Conservation (phyloP, 73 alveolate genomes). For the Paramecium bursaria region DNA sequence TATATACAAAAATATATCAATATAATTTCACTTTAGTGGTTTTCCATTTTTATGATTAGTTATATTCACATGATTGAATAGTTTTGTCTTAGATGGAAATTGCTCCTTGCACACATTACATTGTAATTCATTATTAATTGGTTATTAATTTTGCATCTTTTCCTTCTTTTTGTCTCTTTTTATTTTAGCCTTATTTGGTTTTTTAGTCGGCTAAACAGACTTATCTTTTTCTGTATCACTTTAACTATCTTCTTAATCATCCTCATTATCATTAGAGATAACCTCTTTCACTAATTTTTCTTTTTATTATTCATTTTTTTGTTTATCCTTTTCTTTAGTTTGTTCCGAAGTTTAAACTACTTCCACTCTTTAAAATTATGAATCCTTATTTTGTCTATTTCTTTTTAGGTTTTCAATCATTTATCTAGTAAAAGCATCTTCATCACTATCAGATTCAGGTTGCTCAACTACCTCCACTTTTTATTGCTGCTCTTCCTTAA, state of each 20-base stretch:
- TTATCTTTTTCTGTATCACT: slow-evolving; percentile 12
- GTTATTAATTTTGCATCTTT: slow-evolving; percentile 46
- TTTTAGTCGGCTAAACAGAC: slow-evolving; percentile 28
- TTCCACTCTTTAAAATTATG: slow-evolving; percentile 71
- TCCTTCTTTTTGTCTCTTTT: slow-evolving; percentile 73
- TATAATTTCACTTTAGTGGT: slow-evolving; percentile 67
- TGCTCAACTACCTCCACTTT: neutral
- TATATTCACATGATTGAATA: slow-evolving; percentile 78
- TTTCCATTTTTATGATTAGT: slow-evolving; percentile 80
- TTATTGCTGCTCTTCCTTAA: neutral
- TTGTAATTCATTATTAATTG: too few relatives aligned
- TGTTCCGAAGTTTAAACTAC: slow-evolving; percentile 58
- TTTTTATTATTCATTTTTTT: slow-evolving; percentile 35
- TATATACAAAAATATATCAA: neutral
- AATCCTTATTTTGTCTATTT: slow-evolving; percentile 42
- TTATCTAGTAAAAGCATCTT: slow-evolving; percentile 30
- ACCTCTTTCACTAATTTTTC: neutral
- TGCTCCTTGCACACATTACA: slow-evolving; percentile 75
- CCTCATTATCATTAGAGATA: slow-evolving; percentile 5
- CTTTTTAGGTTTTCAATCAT: slow-evolving; percentile 66
- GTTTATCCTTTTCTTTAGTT: slow-evolving; percentile 28
- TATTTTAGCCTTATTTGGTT: slow-evolving; percentile 72
- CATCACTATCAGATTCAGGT: slow-evolving; percentile 35
- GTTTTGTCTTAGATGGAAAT: slow-evolving; percentile 74
- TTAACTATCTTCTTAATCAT: slow-evolving; percentile 32